Percentiles rank a stretch among this genome's conserved stretches.
Conservation (phyloP, 345 rosid species). For the Pugionium cornutum region DNA sequence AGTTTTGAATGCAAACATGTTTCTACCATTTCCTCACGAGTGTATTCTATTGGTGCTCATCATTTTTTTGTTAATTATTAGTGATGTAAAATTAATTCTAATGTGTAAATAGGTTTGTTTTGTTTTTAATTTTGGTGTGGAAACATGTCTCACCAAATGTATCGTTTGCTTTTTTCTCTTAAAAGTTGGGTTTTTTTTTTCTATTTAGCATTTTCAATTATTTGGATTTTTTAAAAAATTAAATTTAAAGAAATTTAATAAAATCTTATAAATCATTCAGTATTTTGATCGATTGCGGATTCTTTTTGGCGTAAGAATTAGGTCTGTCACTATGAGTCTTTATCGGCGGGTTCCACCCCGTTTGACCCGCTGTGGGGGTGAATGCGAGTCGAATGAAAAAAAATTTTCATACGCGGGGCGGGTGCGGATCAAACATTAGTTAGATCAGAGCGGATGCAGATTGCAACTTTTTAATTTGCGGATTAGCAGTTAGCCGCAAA, state of each 20-base stretch:
- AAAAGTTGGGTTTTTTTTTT: not conserved
- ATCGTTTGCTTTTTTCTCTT: not conserved
- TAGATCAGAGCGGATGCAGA: too few relatives aligned
- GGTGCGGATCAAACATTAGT: too few relatives aligned
- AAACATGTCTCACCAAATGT: not conserved
- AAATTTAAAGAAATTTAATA: not conserved
- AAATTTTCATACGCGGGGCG: too few relatives aligned
- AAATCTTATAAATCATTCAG: not conserved
- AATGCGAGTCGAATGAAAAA: too few relatives aligned
- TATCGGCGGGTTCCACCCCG: too few relatives aligned
- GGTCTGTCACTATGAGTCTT: too few relatives aligned
- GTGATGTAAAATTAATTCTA: not conserved
- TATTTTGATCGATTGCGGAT: not conserved
- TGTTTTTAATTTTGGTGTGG: not conserved
- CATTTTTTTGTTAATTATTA: not conserved
- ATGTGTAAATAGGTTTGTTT: not conserved
- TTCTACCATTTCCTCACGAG: slow-evolving; percentile 30
- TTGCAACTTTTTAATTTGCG: too few relatives aligned
- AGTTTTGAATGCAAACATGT: slow-evolving; percentile 28
- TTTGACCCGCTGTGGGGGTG: too few relatives aligned
- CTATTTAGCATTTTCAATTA: not conserved
- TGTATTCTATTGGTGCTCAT: slow-evolving; percentile 19
- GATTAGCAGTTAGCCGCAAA: too few relatives aligned
- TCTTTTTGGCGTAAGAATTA: not conserved
- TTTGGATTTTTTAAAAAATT: not conserved